phyloP scores from a whole-genome alignment of 2,329 filamentous ascomycete species.

The Fusarium sublunatum region DNA sequence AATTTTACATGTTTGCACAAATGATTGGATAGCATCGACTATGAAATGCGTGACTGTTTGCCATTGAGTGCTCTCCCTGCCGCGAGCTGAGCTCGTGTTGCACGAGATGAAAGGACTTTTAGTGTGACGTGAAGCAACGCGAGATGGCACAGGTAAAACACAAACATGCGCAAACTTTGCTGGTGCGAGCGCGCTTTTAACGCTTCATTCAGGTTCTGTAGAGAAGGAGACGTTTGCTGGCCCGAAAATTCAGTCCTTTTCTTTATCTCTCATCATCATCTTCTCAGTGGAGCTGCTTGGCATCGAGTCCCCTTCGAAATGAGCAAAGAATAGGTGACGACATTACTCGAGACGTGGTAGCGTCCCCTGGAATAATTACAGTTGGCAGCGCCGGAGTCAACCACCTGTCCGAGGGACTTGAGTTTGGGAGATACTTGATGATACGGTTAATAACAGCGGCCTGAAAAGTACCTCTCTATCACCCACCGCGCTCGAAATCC shows the following conservation, averaged over 20 bases:
- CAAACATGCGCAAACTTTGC: background rate
- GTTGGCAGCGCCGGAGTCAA: constrained; percentile 35
- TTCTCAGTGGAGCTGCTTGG: constrained; percentile 29
- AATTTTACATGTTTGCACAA: too few relatives aligned
- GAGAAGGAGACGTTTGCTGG: background rate
- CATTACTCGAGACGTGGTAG: constrained; percentile 30
- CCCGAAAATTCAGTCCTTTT: constrained; percentile 4
- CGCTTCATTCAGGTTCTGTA: background rate
- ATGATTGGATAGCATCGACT: background rate
- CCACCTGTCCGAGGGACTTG: constrained; percentile 22
- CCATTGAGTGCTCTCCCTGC: background rate
- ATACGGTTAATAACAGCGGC: fast-evolving
- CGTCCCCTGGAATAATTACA: constrained; percentile 35
- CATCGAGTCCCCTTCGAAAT: constrained; percentile 27
- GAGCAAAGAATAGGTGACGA: constrained; percentile 35
- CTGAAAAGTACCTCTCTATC: constrained; percentile 21
- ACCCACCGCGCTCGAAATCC: constrained; percentile 12
- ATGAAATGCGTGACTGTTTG: too few relatives aligned
- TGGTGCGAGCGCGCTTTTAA: background rate
- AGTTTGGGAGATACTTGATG: constrained; percentile 20
- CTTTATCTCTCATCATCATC: constrained; percentile 23
- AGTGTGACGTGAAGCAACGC: constrained; percentile 29
- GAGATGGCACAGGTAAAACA: background rate
- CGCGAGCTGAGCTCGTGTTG: background rate
- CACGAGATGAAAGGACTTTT: constrained; percentile 31